Evolutionary conservation across 371 early-diverging fungal species (phyloP).

Genomic region (Sporodiniella umbellata): DNA sequence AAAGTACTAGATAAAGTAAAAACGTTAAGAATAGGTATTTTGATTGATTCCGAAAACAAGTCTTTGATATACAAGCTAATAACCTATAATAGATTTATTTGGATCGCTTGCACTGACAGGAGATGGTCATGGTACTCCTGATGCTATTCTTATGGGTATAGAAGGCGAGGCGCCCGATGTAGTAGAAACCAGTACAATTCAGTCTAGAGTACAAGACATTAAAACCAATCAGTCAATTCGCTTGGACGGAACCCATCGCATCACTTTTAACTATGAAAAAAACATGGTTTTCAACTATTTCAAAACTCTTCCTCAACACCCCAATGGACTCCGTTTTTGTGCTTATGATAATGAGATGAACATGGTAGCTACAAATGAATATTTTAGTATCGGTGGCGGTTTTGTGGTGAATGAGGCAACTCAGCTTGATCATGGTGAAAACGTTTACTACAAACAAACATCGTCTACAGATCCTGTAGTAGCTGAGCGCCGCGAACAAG

Average conservation of each 20-base stretch:
- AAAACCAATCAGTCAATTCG: conserved; percentile 62
- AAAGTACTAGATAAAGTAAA: conserved; percentile 67
- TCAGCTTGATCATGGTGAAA: conserved; percentile 81
- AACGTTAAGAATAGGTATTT: conserved; percentile 65
- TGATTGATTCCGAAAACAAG: not conserved
- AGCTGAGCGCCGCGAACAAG: conserved; percentile 60
- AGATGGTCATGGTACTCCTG: conserved; percentile 92
- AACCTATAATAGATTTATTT: conserved; percentile 66
- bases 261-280: conserved; percentile 79
- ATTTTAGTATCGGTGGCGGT: conserved; percentile 94
- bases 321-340: conserved; percentile 94
- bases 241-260: conserved; percentile 73
- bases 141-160: conserved; percentile 86
- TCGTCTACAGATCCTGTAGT: conserved; percentile 20
- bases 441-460: conserved; percentile 76
- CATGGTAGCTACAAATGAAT: conserved; percentile 89
- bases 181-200: conserved; percentile 82
- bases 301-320: conserved; percentile 89
- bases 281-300: conserved; percentile 84
- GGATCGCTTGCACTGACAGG: conserved; percentile 95
- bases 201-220: conserved; percentile 73
- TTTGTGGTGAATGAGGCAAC: conserved; percentile 93
- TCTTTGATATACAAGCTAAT: not conserved
- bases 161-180: conserved; percentile 93
- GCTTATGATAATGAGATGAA: conserved; percentile 77